Conservation (phyloP, 1,139 yeast genomes). For the Geotrichum phurueaensis region DNA sequence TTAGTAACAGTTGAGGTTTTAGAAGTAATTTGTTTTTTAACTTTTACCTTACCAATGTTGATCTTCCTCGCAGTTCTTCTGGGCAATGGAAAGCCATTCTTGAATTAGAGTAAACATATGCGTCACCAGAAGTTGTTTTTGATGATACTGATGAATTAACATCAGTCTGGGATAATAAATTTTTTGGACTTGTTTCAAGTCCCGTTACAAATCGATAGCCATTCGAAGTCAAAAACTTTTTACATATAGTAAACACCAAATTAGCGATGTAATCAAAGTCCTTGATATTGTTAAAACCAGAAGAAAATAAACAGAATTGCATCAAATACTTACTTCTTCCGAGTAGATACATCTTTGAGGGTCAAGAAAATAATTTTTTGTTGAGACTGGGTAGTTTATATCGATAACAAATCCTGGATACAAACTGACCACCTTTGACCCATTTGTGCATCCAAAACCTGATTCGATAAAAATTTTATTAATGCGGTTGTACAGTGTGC, state of each 20-base stretch:
- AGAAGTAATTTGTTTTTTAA: no score
- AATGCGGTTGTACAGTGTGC: constrained; percentile 32
- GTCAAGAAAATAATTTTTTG: constrained; percentile 42
- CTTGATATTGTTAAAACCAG: neutral
- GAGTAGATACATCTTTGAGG: constrained; percentile 37
- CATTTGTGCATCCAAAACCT: constrained; percentile 1
- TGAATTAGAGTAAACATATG: constrained; percentile 3
- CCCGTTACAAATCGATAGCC: constrained; percentile 1
- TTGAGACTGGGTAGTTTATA: constrained; percentile 33
- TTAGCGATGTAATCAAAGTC: constrained; percentile 12
- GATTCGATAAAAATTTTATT: constrained; percentile 30
- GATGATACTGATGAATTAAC: neutral
- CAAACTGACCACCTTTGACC: neutral
- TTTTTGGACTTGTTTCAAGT: neutral
- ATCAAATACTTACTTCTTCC: neutral
- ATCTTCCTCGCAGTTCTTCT: constrained; percentile 4
- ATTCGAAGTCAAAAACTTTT: constrained; percentile 9
- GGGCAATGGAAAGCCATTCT: constrained; percentile 6
- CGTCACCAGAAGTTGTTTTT: neutral
- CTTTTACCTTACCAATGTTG: neutral
- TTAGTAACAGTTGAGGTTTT: neutral
- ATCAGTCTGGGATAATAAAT: neutral
- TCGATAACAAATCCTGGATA: constrained; percentile 36
- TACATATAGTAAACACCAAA: constrained; percentile 4
- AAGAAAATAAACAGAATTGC: neutral